Conservation (phyloP, 305 asterid species). For the Fraxinus sp. region DNA sequence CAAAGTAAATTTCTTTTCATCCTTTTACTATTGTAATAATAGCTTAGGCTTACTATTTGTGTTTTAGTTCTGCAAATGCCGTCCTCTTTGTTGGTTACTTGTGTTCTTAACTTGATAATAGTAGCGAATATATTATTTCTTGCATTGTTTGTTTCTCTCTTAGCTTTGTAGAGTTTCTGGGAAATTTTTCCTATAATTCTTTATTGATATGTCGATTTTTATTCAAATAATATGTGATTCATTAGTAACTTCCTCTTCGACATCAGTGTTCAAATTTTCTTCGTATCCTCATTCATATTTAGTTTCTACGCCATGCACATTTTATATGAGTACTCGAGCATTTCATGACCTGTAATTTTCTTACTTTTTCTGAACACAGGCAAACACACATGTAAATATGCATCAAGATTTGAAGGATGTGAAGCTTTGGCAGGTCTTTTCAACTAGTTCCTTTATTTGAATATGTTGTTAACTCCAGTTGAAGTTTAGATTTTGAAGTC, state of each 20-base stretch:
- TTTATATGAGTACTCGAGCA: slow-evolving; percentile 8
- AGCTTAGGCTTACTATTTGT: not conserved
- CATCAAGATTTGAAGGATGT: slow-evolving; percentile 90
- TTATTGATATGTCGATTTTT: not conserved
- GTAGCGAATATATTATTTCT: not conserved
- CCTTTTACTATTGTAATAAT: not conserved
- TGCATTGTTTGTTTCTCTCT: not conserved
- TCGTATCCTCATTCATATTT: slow-evolving; percentile 1
- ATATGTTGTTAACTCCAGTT: not conserved
- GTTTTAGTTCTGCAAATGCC: not conserved
- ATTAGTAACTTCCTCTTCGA: not conserved
- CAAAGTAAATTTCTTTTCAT: not conserved
- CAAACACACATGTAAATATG: slow-evolving; percentile 89
- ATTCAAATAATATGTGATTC: not conserved
- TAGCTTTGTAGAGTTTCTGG: not conserved
- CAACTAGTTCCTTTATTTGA: slow-evolving; percentile 16
- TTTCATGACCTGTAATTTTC: not conserved
- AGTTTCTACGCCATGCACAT: not conserved
- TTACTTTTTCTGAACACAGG: slow-evolving; percentile 53
- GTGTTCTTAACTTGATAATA: not conserved
- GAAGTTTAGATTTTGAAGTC: slow-evolving; percentile 3
- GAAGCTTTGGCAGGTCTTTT: slow-evolving; percentile 94
- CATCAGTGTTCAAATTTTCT: not conserved
- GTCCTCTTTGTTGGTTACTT: not conserved
- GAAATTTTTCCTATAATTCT: not conserved